These are phyloP conservation scores for Colletotrichum sp. DNA, from an alignment of 2,329 filamentous ascomycete genomes.

Conservation along the genomic window DNA sequence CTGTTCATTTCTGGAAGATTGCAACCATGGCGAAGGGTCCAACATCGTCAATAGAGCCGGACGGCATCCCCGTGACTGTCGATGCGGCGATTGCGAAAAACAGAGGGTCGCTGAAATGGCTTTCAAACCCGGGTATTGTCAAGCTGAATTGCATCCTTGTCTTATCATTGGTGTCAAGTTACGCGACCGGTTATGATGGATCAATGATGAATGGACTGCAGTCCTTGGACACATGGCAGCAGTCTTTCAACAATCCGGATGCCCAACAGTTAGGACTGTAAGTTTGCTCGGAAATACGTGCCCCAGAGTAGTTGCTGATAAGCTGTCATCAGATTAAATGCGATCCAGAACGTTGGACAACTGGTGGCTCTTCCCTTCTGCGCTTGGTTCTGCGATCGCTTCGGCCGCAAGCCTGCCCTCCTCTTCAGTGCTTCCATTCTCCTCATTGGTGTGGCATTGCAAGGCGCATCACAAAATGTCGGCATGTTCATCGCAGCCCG, in stretches of 20 bases:
- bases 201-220: constrained; percentile 49
- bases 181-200: constrained; percentile 29
- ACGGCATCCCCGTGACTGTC: constrained; percentile 8
- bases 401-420: constrained; percentile 29
- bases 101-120: neutral
- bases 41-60: neutral
- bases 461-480: constrained; percentile 46
- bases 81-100: constrained; percentile 8
- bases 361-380: constrained; percentile 36
- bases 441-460: constrained; percentile 43
- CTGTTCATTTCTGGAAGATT: neutral
- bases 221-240: constrained; percentile 37
- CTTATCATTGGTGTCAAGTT: constrained; percentile 10
- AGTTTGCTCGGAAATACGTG: neutral
- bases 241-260: constrained; percentile 35
- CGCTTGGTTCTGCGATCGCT: constrained; percentile 30
- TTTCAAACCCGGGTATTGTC: constrained; percentile 7
- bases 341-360: constrained; percentile 36
- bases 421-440: constrained; percentile 31
- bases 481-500: constrained; percentile 47
- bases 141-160: constrained; percentile 5
- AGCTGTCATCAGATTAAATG: constrained; percentile 26
- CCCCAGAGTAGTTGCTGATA: neutral
- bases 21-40: neutral
- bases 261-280: constrained; percentile 30